Evolutionary conservation across 768 basidiomycete genomes (phyloP).

Genomic region (Panaeolus cyanescens): DNA sequence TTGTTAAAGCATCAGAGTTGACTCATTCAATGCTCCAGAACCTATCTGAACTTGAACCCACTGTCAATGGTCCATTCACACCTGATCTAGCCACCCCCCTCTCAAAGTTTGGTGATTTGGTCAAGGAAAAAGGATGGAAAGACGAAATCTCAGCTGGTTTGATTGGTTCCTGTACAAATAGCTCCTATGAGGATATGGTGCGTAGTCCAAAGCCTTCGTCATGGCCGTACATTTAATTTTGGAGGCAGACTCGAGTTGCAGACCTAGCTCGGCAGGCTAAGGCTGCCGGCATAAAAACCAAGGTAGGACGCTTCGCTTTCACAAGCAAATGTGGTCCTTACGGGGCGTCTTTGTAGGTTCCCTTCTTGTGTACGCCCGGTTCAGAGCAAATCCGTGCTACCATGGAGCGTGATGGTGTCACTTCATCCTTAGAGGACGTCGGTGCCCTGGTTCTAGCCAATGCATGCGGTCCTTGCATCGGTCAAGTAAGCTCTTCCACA

Average conservation of each 20-base stretch:
- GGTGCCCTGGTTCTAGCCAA: slow-evolving; percentile 97
- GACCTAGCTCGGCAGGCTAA: slow-evolving; percentile 90
- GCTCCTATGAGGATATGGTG: slow-evolving; percentile 96
- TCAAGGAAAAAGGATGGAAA: slow-evolving; percentile 89
- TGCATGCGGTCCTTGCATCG: slow-evolving; percentile 98
- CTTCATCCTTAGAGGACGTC: slow-evolving; percentile 76
- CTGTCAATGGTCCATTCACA: slow-evolving; percentile 96
- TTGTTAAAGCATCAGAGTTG: slow-evolving; percentile 4
- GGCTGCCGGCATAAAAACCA: slow-evolving; percentile 75
- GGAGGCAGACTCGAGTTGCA: slow-evolving; percentile 79
- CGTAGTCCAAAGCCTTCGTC: neutral
- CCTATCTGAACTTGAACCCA: slow-evolving; percentile 86
- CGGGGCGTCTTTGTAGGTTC: slow-evolving; percentile 50
- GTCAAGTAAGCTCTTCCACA: slow-evolving; percentile 58
- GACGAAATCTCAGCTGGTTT: slow-evolving; percentile 88
- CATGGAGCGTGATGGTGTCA: slow-evolving; percentile 92
- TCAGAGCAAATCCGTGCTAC: slow-evolving; percentile 98
- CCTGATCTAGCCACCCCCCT: slow-evolving; percentile 95
- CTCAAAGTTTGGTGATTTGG: slow-evolving; percentile 81
- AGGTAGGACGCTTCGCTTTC: slow-evolving; percentile 38
- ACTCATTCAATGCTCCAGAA: slow-evolving; percentile 50
- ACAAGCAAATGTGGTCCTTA: neutral
- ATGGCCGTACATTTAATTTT: slow-evolving; percentile 8
- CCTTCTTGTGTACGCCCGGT: slow-evolving; percentile 87
- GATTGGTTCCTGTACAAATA: slow-evolving; percentile 99